Evolutionary conservation across 2,329 filamentous ascomycete genomes (phyloP), one percentile per base, ranked within the genome.

Genomic region (Madurella fahalii): DNA sequence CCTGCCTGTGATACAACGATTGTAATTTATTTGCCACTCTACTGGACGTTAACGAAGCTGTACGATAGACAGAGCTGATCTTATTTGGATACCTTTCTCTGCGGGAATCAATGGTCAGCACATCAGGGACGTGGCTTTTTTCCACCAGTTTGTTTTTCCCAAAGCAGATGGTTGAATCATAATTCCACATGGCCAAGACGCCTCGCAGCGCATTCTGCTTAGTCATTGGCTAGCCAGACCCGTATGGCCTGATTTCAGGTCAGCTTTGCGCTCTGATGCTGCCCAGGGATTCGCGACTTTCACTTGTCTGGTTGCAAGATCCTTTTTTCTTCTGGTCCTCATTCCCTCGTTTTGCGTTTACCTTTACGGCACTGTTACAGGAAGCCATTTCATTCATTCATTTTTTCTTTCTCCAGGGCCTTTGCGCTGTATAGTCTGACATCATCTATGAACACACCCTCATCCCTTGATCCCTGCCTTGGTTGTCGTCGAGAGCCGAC

Each of bases 161-260:
- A 25, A 25, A 25, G 7, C 25, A 25, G 25, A 25, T 25, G 25
- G 7, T 25, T 25, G 25, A 25, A 37, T 25, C 20, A 15, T 44
- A 48, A 13, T 43, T 18, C 13, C 31, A 7, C 30, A 9, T 1
- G 41, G 47, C 54, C 46, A 47, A 56, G 45, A 25, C 20, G 5
- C 25, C 41, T 40, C 25, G 5, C 44, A 40, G 15, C 42, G 41
- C 40, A 47, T 45, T 48, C 45, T n/a, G 55, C 51, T 54, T 52
- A 48, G 55, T 54, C 51, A 57, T 54, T 57, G 51, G 52, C 44
- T 52, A 44, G 50, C 50, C 47, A 53, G 42, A 43, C 40, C 7
- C 25, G 25, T 7, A 34, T 40, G 32, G 32, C 20, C 34, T 48
- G 16, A 20, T 48, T 5, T 16, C n/a, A 25, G 32, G n/a, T 32